These are phyloP conservation scores for Stellera chamaejasme DNA, from an alignment of 345 rosid species.

Conservation along the genomic window DNA sequence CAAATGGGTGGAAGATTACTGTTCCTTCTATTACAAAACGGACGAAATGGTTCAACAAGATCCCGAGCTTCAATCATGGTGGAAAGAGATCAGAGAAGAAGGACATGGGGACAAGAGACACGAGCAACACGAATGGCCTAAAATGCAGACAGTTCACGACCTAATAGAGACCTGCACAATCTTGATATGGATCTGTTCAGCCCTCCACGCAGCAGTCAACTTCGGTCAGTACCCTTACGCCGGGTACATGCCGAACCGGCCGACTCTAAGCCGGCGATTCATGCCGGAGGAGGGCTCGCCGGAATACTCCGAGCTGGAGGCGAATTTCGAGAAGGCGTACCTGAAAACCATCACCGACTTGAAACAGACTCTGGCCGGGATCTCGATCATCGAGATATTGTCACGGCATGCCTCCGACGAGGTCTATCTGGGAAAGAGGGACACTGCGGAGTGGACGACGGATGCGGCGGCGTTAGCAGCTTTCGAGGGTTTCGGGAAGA, in stretches of 20 bases:
- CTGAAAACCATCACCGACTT: slow-evolving; percentile 41
- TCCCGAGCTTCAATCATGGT: slow-evolving; percentile 60
- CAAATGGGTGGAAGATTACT: slow-evolving; percentile 58
- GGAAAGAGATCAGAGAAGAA: slow-evolving; percentile 57
- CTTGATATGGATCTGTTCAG: slow-evolving; percentile 65
- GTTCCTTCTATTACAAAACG: slow-evolving; percentile 38
- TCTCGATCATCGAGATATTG: slow-evolving; percentile 44
- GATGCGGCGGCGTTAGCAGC: slow-evolving; percentile 34
- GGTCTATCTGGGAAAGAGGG: slow-evolving; percentile 54
- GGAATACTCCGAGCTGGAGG: slow-evolving; percentile 40
- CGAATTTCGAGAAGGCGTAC: slow-evolving; percentile 40
- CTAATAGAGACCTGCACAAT: slow-evolving; percentile 52
- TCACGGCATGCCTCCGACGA: slow-evolving; percentile 57
- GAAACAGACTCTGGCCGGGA: slow-evolving; percentile 35
- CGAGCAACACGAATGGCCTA: slow-evolving; percentile 66
- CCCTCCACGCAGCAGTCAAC: slow-evolving; percentile 67
- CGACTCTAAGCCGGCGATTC: slow-evolving; percentile 44
- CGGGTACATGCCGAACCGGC: slow-evolving; percentile 60
- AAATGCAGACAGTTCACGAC: slow-evolving; percentile 40
- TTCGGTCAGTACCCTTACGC: slow-evolving; percentile 66
- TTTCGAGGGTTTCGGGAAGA: slow-evolving; percentile 41
- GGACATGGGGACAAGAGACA: slow-evolving; percentile 73
- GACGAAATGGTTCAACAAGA: slow-evolving; percentile 40
- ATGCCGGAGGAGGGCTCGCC: slow-evolving; percentile 49
- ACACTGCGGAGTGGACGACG: slow-evolving; percentile 41